These are phyloP conservation scores for Botrytis elliptica DNA, from an alignment of 2,329 filamentous ascomycete genomes.

Conservation along the genomic window DNA sequence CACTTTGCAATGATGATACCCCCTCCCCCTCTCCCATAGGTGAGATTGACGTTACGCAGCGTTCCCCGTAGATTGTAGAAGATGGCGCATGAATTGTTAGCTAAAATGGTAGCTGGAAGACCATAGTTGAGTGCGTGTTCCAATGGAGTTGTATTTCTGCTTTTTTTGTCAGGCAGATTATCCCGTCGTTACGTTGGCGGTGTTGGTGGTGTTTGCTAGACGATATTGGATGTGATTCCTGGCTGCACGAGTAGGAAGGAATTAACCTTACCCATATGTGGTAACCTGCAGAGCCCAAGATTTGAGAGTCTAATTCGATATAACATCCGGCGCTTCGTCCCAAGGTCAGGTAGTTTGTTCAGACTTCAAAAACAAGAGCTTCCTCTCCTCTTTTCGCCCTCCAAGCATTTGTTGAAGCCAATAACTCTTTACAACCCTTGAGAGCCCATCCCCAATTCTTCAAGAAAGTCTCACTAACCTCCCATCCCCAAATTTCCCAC, in stretches of 20 bases:
- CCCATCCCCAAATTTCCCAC: slow-evolving; percentile 44
- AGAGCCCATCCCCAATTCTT: slow-evolving; percentile 42
- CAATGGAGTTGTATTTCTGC: neutral
- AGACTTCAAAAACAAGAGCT: neutral
- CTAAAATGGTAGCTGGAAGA: neutral
- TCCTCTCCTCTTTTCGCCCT: slow-evolving; percentile 40
- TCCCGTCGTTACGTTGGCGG: neutral
- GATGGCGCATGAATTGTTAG: neutral
- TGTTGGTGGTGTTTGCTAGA: neutral
- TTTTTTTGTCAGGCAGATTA: neutral
- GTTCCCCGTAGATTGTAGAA: neutral
- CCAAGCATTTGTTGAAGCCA: slow-evolving; percentile 43
- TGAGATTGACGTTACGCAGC: neutral
- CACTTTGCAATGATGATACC: neutral
- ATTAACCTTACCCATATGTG: neutral
- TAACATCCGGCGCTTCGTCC: neutral
- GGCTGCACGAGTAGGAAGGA: neutral
- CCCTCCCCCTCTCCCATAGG: neutral
- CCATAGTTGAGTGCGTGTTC: neutral
- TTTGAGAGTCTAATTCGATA: neutral
- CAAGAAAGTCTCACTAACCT: slow-evolving; percentile 45
- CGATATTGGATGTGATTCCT: neutral
- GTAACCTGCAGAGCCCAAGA: neutral
- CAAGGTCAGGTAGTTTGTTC: neutral
- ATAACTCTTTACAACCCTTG: slow-evolving; percentile 30